A percentile compares a stretch with the other conserved stretches of the same genome.
Conservation (phyloP, 1,284 basidiomycete genomes). For the Naganishia sp. region DNA sequence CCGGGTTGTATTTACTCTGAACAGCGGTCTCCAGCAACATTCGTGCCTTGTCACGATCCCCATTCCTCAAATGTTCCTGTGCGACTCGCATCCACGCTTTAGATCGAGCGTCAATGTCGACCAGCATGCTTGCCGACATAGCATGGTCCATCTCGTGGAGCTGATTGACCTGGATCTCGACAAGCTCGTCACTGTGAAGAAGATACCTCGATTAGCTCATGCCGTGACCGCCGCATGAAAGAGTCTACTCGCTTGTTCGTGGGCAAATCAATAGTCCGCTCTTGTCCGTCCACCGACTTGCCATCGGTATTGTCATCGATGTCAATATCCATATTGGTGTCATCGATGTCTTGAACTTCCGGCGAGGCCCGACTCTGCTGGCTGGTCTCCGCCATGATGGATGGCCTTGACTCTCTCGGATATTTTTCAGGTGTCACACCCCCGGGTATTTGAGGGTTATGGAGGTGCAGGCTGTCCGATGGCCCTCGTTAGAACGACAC, state of each 20-base stretch:
- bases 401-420: too few relatives aligned
- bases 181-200: conserved; percentile 30
- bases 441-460: too few relatives aligned
- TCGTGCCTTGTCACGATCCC: conserved; percentile 45
- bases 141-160: conserved; percentile 50
- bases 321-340: conserved; percentile 27
- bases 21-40: conserved; percentile 49
- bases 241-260: conserved; percentile 12
- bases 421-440: too few relatives aligned
- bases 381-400: conserved; percentile 18
- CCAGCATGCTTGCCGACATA: conserved; percentile 49
- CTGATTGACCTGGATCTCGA: conserved; percentile 52
- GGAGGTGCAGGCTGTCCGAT: too few relatives aligned
- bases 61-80: conserved; percentile 51
- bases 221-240: too few relatives aligned
- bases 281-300: conserved; percentile 4
- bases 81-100: conserved; percentile 54
- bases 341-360: conserved; percentile 1
- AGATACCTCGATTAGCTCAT: neutral
- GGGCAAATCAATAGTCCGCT: conserved; percentile 14
- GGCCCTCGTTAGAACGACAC: too few relatives aligned
- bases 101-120: conserved; percentile 50
- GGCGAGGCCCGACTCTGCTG: conserved; percentile 10
- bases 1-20: conserved; percentile 43
- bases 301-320: conserved; percentile 17